Evolutionary conservation across 116 monocot species (phyloP), one percentile per base, ranked within the genome.

Genomic region (Iris pallida): DNA sequence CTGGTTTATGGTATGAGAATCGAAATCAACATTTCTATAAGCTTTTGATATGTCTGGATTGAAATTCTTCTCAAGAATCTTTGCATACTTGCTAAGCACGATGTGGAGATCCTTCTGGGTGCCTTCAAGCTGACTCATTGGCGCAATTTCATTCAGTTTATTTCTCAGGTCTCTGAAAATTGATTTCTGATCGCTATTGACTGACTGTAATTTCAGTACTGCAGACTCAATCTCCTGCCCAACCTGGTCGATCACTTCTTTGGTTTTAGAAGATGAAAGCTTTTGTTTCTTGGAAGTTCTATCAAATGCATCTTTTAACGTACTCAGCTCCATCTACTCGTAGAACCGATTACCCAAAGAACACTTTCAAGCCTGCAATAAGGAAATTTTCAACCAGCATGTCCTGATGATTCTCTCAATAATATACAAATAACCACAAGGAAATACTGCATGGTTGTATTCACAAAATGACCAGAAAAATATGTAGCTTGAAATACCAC

Each of bases 271-370:
- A 42, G 83, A 86, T n/a, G 83, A 83, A 30, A 92, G 53, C 59
- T 86, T 92, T 68, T 92, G 92, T 56, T 88, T 92, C 75, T 92
- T 92, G 51, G 76, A 54, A 75, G 81, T 83, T 66, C 88, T 73
- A 16, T 85, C 92, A 75, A 92, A 92, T 70, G 86, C 83, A 88
- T 92, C 88, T 76, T 73, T 81, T 44, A 88, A 52, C 18, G 71
- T 75, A 68, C 57, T 75, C 46, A 92, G 60, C 43, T 92, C 92
- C 92, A 92, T 92, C 44, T 47, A 30, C 2, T 30, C 30, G 30
- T 1, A 30, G 30, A 30, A 30, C 30, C 3, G 30, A 0, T 30
- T 30, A 30, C 30, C 30, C 30, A 30, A 30, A 30, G 0, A 30
- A 30, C 30, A 30, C 30, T 30, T 30, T 30, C 30, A 30, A 30